These are phyloP conservation scores for Hemisphaericaspora lyxosophila DNA, from an alignment of 1,139 yeast species.

Conservation along the genomic window DNA sequence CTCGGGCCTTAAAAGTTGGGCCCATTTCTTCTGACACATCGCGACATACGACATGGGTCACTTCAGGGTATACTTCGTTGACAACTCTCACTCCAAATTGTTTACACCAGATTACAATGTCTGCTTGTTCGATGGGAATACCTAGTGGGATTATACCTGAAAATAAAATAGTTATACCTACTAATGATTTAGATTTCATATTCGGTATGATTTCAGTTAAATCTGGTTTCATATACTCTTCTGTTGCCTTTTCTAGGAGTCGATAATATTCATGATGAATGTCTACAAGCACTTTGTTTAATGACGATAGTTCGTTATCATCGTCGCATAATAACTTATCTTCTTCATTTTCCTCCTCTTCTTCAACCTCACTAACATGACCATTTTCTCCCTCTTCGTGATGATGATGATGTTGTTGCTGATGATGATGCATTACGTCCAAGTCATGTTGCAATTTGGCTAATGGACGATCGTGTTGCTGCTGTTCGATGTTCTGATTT, in stretches of 20 bases:
- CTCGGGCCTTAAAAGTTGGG: slow-evolving; percentile 69
- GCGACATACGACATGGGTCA: slow-evolving; percentile 85
- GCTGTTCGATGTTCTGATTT: slow-evolving; percentile 60
- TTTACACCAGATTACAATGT: slow-evolving; percentile 87
- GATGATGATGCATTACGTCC: slow-evolving; percentile 51
- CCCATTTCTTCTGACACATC: slow-evolving; percentile 60
- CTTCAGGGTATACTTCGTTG: slow-evolving; percentile 65
- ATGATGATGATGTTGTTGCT: slow-evolving; percentile 29
- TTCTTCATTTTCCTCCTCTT: slow-evolving; percentile 40
- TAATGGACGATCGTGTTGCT: slow-evolving; percentile 72
- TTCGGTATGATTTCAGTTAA: slow-evolving; percentile 68
- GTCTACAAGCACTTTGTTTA: slow-evolving; percentile 61
- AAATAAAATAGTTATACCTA: slow-evolving; percentile 70
- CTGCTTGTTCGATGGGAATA: slow-evolving; percentile 65
- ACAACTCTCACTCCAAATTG: slow-evolving; percentile 90
- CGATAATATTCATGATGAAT: slow-evolving; percentile 70
- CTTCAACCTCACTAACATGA: slow-evolving; percentile 16
- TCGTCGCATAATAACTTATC: slow-evolving; percentile 72
- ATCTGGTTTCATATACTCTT: slow-evolving; percentile 43
- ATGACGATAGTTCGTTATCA: slow-evolving; percentile 68
- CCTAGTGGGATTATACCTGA: slow-evolving; percentile 88
- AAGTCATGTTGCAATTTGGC: slow-evolving; percentile 79
- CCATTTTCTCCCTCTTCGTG: slow-evolving; percentile 13
- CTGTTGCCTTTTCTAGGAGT: slow-evolving; percentile 32
- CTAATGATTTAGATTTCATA: slow-evolving; percentile 66